phyloP scores from a whole-genome alignment of 345 rosid genomes.

The Camelina hispida region DNA sequence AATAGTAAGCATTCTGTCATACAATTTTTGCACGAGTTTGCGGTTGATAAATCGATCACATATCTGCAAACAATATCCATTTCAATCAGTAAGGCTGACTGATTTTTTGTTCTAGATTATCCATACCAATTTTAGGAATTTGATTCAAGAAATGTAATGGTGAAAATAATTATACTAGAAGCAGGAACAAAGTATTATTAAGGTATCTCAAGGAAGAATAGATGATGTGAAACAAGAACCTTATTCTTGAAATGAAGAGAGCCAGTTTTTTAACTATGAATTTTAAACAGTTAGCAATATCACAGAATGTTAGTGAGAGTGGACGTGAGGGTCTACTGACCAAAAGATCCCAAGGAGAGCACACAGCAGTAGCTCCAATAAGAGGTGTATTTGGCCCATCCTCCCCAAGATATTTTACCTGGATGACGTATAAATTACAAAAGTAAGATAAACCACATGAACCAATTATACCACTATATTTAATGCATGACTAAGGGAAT shows the following conservation, averaged over 20 bases:
- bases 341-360: conserved; percentile 97
- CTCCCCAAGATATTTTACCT: conserved; percentile 98
- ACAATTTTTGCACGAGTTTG: conserved; percentile 66
- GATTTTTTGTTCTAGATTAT: neutral
- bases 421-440: conserved; percentile 18
- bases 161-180: neutral
- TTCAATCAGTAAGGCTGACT: conserved; percentile 13
- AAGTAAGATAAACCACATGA: conserved; percentile 1
- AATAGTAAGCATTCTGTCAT: conserved; percentile 83
- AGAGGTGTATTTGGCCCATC: conserved; percentile 68
- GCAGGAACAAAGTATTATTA: no score
- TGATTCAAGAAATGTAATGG: no score
- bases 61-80: conserved; percentile 53
- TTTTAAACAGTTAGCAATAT: neutral
- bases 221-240: conserved; percentile 16
- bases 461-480: neutral
- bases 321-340: conserved; percentile 53
- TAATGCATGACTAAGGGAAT: conserved; percentile 16
- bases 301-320: neutral
- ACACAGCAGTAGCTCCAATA: conserved; percentile 86
- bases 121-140: neutral
- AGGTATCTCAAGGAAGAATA: no score
- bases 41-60: conserved; percentile 88
- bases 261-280: neutral
- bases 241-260: neutral